phyloP scores from a whole-genome alignment of 768 basidiomycete species.

The Hortiboletus campestris region DNA sequence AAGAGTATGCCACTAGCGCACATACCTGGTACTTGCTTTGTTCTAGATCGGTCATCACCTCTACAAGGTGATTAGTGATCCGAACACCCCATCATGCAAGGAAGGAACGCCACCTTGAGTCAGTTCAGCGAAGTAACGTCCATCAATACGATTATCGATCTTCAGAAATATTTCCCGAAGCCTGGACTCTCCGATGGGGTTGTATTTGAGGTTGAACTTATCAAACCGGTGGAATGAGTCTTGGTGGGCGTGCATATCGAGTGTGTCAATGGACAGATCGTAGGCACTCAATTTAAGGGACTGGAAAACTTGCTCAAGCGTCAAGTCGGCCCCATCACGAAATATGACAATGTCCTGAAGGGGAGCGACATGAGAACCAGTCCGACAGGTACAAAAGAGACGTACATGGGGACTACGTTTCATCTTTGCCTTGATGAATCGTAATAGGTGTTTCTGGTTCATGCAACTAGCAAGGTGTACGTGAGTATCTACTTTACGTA shows the following conservation, averaged over 20 bases:
- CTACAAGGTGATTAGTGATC: constrained; percentile 39
- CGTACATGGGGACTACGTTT: constrained; percentile 77
- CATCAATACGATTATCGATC: constrained; percentile 93
- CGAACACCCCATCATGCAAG: not conserved
- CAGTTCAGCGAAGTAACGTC: constrained; percentile 90
- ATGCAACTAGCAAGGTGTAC: constrained; percentile 98
- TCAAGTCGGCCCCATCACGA: constrained; percentile 87
- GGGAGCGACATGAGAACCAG: not conserved
- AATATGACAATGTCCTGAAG: constrained; percentile 90
- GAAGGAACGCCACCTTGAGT: constrained; percentile 64
- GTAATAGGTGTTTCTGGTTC: constrained; percentile 98
- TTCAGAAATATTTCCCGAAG: constrained; percentile 97
- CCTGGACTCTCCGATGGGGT: constrained; percentile 93
- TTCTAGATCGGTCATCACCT: constrained; percentile 96
- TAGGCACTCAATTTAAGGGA: constrained; percentile 94
- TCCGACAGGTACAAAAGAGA: not conserved
- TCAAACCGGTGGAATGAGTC: constrained; percentile 99
- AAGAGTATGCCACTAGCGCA: not conserved
- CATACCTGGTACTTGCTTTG: constrained; percentile 96
- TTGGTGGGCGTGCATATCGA: constrained; percentile 99
- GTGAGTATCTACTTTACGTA: constrained; percentile 98
- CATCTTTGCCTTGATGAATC: constrained; percentile 99
- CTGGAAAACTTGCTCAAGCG: constrained; percentile 92
- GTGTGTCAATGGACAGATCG: constrained; percentile 96
- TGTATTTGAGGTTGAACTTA: constrained; percentile 97